Evolutionary conservation across 2,329 filamentous ascomycete genomes (phyloP), one percentile per base, ranked within the genome.

Genomic region (Pezicula carpinea): DNA sequence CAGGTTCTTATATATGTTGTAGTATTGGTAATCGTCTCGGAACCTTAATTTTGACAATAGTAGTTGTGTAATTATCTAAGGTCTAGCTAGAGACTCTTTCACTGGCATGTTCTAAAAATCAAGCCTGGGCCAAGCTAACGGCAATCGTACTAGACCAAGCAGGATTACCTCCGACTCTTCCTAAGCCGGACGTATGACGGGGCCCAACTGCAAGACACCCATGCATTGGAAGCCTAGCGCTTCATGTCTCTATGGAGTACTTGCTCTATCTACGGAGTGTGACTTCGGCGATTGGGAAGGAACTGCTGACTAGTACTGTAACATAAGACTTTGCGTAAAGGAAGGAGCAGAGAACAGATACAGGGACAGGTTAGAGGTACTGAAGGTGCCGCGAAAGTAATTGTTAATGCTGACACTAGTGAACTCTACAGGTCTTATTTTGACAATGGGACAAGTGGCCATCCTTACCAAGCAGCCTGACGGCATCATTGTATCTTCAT

Each of bases 191-290:
- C 17, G 36, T 15, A 49, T 46, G 15, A 32, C 26, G 2, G 43
- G 38, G 5, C 22, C 38, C 3, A 22, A 36, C 13, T 43, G 43
- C 13, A 42, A 43, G 18, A 33, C 29, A 2, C 32, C 46, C 10
- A 43, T 45, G 39, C 43, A 46, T 46, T 39, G 36, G 36, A 42
- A 42, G n/a, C 38, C 38, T 13, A 38, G 38, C 21, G 35, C 39
- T 8, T 38, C 19, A 6, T 36, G 14, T 17, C 14, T 39, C 13
- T 49, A 43, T 22, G 22, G 15, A 10, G 32, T 49, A 6, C 22
- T 49, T 11, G 47, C 23, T 17, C 38, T 43, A 10, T 13, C 17
- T 3, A 15, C 8, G 5, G 6, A 35, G 3, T 13, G 21, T 21
- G 43, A 43, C 1, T 21, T 45, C 18, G 26, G 29, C 10, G 47